These are phyloP conservation scores for Phaseolus coccineus DNA, from an alignment of 331 rosid species.

Conservation along the genomic window DNA sequence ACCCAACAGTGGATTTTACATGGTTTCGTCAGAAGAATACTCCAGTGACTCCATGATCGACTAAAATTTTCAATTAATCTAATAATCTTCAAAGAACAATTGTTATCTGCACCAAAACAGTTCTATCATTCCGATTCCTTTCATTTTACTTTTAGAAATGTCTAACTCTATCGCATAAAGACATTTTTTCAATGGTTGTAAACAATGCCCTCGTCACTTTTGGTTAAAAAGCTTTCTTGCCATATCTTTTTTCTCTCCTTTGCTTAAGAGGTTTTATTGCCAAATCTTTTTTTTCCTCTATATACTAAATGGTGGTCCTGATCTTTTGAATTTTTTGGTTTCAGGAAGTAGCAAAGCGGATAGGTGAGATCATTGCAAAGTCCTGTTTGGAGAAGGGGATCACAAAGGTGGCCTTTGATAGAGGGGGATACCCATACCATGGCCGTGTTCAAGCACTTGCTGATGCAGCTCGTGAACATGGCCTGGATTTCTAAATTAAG, in stretches of 20 bases:
- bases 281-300: not conserved
- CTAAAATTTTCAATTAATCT: not conserved
- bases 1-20: not conserved
- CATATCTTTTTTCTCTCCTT: not conserved
- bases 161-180: not conserved
- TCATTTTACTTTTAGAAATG: not conserved
- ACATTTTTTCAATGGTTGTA: not conserved
- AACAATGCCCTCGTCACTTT: not conserved
- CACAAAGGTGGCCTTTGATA: conserved; percentile 88
- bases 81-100: conserved; percentile 2
- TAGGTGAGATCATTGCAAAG: conserved; percentile 92
- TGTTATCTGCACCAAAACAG: not conserved
- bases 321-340: conserved; percentile 27
- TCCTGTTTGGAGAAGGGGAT: conserved; percentile 92
- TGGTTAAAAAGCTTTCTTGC: conserved; percentile 2
- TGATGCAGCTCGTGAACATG: conserved; percentile 88
- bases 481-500: conserved; percentile 73
- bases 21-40: not conserved
- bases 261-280: conserved; percentile 11
- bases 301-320: conserved; percentile 25
- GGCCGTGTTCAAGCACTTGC: conserved; percentile 98
- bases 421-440: conserved; percentile 97
- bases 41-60: not conserved
- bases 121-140: not conserved
- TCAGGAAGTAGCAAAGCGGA: conserved; percentile 81